Evolutionary conservation across 768 basidiomycete species (phyloP).

Genomic region (Trametes cubensis): DNA sequence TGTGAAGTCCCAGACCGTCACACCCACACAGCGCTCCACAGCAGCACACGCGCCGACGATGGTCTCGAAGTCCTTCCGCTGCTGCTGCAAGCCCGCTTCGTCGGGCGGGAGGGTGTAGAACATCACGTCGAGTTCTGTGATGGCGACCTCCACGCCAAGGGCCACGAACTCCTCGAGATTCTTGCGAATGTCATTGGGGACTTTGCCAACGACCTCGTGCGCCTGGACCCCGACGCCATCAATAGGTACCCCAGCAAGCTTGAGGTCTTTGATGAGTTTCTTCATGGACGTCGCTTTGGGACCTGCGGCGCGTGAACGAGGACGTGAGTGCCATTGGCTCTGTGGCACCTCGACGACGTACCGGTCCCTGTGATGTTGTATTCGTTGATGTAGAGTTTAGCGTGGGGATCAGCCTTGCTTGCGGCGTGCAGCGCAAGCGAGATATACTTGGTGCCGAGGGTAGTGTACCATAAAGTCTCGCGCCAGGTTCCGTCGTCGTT

Average conservation of each 20-base stretch:
- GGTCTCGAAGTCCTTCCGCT: constrained; percentile 56
- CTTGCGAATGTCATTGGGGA: constrained; percentile 47
- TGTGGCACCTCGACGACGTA: background rate
- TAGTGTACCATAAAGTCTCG: constrained; percentile 51
- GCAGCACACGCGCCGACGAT: constrained; percentile 54
- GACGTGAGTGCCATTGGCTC: too few species aligned
- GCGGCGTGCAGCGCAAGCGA: constrained; percentile 53
- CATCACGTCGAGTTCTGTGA: constrained; percentile 68
- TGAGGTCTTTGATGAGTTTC: constrained; percentile 51
- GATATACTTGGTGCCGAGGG: constrained; percentile 49
- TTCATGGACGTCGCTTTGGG: constrained; percentile 59
- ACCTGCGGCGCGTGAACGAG: constrained; percentile 30
- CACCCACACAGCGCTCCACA: constrained; percentile 38
- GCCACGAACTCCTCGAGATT: constrained; percentile 55
- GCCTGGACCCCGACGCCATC: constrained; percentile 63
- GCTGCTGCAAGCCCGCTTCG: constrained; percentile 50
- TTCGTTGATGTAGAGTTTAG: constrained; percentile 57
- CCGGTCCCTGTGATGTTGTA: constrained; percentile 37
- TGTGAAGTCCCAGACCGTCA: constrained; percentile 46
- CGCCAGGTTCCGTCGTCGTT: constrained; percentile 63
- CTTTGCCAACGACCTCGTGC: constrained; percentile 58
- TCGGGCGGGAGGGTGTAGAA: constrained; percentile 49
- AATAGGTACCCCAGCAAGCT: constrained; percentile 52
- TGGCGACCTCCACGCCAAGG: constrained; percentile 67
- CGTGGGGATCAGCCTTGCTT: constrained; percentile 51